These are phyloP conservation scores for Talaromyces stipitatus DNA, from an alignment of 495 filamentous ascomycete species.

Conservation along the genomic window DNA sequence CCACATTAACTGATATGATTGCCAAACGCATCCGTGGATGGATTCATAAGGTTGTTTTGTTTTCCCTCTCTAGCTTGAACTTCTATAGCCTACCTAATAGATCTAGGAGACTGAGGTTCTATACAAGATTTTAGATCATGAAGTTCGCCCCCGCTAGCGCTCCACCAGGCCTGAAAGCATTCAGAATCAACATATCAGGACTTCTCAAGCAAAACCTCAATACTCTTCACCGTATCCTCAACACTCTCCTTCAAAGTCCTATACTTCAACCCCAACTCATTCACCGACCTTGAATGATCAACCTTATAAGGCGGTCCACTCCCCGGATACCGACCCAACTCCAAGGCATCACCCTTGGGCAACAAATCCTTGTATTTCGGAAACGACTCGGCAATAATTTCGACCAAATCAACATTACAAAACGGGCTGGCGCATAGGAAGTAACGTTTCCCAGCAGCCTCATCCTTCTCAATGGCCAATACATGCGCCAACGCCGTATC, in stretches of 20 bases:
- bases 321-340: constrained; percentile 30
- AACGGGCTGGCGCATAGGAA: constrained; percentile 49
- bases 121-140: too few species aligned
- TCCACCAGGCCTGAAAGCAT: too few species aligned
- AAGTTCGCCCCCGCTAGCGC: too few species aligned
- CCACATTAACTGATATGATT: too few species aligned
- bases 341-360: constrained; percentile 31
- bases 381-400: constrained; percentile 50
- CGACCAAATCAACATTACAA: constrained; percentile 45
- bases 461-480: constrained; percentile 46
- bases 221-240: constrained; percentile 36
- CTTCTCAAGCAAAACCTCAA: not conserved
- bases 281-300: constrained; percentile 34
- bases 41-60: too few species aligned
- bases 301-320: constrained; percentile 26
- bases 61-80: too few species aligned
- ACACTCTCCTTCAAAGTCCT: constrained; percentile 37
- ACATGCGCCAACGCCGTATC: constrained; percentile 55
- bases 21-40: too few species aligned
- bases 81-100: too few species aligned
- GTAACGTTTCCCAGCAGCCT: constrained; percentile 53
- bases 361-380: constrained; percentile 45
- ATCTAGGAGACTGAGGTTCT: too few species aligned
- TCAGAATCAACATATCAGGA: not conserved
- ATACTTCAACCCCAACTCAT: constrained; percentile 44